Evolutionary conservation across 768 basidiomycete genomes (phyloP), one percentile per base, ranked within the genome.

Genomic region (Trametes gibbosa): DNA sequence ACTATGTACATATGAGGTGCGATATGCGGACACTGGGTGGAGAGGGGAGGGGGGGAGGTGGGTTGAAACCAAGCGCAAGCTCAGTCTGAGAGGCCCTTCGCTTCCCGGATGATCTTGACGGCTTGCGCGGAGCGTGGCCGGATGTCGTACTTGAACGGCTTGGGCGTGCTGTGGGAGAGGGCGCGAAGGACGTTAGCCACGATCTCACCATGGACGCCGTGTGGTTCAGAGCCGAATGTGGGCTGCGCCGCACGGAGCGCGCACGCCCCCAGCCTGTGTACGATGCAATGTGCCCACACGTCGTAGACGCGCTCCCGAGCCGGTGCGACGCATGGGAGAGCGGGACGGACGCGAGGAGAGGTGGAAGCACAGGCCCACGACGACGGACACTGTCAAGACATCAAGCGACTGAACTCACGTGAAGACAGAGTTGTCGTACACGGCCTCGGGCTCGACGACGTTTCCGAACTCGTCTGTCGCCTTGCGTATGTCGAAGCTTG

Each of bases 371-470:
- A n/a, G 39, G 19, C 14, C 39, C 14, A n/a, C 14, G 39, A 13
- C 14, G 19, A n/a, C 14, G 39, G 39, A n/a, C 39, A 13, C 5
- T 3, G 39, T 13, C 41, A 21, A 19, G 41, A 42, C 41, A 21
- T 3, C 45, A 46, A n/a, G n/a, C n/a, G n/a, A n/a, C n/a, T n/a
- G n/a, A n/a, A 62, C 79, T 47, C 43, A 84, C 83, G 85, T 79
- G 73, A 87, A 86, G 45, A 87, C 77, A n/a, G 83, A 68, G 68
- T 87, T 86, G 34, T 86, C 78, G 63, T 81, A 87, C 13, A 76
- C 72, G 12, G 81, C 71, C 45, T 77, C 74, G 0, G 77, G 77
- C 40, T 74, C 61, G 24, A 69, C 51, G 14, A 37, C 56, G 25
- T 57, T 35, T 17, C 69, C 70, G 16, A 59, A 32, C 46, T 58